Conservation (phyloP, 2,329 filamentous ascomycete genomes). For the Fusarium lateritium region DNA sequence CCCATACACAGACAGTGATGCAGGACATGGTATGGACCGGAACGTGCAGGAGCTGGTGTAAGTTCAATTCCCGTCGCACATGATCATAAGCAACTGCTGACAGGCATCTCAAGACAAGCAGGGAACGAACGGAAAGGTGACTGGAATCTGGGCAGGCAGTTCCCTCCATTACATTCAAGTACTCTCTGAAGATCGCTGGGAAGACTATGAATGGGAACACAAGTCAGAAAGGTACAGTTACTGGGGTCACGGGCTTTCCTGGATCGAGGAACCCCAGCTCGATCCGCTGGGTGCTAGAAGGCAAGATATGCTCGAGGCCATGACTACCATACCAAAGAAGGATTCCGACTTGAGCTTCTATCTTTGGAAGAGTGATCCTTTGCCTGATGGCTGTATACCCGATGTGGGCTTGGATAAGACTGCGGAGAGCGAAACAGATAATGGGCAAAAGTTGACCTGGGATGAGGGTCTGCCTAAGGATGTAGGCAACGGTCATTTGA, state of each 20-base stretch:
- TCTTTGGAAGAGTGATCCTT: neutral
- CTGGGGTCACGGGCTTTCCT: neutral
- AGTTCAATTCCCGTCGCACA: neutral
- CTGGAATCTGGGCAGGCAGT: neutral
- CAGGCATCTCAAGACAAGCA: neutral
- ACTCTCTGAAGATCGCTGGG: conserved; percentile 3
- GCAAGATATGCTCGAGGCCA: neutral
- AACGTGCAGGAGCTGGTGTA: conserved; percentile 3
- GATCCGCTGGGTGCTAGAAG: neutral
- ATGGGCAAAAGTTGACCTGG: no score
- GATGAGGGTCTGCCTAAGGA: no score
- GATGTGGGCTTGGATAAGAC: no score
- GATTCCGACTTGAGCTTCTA: conserved; percentile 13
- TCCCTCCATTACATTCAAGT: neutral
- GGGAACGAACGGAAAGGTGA: neutral
- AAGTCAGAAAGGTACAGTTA: neutral
- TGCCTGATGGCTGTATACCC: neutral
- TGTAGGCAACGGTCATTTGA: no score
- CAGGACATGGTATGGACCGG: conserved; percentile 6
- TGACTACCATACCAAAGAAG: conserved; percentile 3
- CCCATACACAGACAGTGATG: neutral
- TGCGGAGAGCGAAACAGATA: no score
- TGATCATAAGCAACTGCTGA: rapidly evolving
- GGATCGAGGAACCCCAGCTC: neutral
- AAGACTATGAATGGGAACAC: conserved; percentile 1